phyloP scores from a whole-genome alignment of 2,329 filamentous ascomycete species.

The Fusarium odoratissimum region DNA sequence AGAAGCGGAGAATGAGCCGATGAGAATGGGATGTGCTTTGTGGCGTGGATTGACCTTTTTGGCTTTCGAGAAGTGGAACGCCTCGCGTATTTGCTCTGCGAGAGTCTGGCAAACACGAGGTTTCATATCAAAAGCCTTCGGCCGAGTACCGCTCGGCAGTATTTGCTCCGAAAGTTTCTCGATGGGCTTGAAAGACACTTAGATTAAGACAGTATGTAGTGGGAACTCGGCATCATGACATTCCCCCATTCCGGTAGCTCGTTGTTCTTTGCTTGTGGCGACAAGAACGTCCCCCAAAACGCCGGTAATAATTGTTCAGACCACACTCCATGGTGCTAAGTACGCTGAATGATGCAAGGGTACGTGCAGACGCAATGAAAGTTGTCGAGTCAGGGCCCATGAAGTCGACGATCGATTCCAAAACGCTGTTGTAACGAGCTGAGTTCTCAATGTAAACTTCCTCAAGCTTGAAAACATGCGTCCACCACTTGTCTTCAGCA shows the following conservation, averaged over 20 bases:
- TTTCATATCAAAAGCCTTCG: background rate
- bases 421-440: background rate
- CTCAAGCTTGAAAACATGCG: background rate
- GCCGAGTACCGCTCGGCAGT: no score
- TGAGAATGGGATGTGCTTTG: accelerated
- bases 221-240: background rate
- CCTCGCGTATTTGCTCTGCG: background rate
- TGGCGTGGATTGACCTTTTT: background rate
- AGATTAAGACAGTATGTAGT: no score
- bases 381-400: background rate
- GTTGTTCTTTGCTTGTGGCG: background rate
- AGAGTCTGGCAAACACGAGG: background rate
- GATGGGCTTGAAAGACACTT: no score
- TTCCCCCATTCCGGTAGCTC: background rate
- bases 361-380: background rate
- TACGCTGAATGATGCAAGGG: background rate
- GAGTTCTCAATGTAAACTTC: accelerated
- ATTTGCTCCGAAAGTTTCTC: no score
- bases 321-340: background rate
- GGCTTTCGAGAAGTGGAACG: background rate
- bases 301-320: background rate
- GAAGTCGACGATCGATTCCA: background rate
- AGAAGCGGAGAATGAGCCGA: background rate
- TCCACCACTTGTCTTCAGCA: no score
- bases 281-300: background rate